A percentile compares a stretch with the other conserved stretches of the same genome.
Conservation (phyloP, 164 flowering plant genomes). For the Warburgia ugandensis region DNA sequence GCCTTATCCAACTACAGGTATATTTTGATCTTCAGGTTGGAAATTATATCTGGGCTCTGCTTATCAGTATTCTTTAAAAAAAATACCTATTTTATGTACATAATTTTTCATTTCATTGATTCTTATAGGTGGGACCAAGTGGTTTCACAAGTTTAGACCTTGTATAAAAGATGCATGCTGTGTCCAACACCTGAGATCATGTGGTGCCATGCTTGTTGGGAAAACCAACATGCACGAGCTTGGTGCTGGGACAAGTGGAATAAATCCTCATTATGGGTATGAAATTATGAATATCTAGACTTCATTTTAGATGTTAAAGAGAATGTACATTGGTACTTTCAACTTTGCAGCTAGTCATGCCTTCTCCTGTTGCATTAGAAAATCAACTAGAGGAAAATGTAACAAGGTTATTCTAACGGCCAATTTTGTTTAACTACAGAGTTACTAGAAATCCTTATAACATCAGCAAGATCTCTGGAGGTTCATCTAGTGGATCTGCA, state of each 20-base stretch:
- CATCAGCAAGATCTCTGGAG: slow-evolving; percentile 54
- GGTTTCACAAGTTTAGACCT: slow-evolving; percentile 72
- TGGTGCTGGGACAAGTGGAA: slow-evolving; percentile 87
- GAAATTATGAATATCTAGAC: background rate
- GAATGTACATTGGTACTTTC: too few species aligned
- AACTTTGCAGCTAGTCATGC: too few species aligned
- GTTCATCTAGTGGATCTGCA: slow-evolving; percentile 97
- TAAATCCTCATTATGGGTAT: slow-evolving; percentile 97
- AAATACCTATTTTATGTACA: too few species aligned
- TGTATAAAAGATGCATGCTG: slow-evolving; percentile 73
- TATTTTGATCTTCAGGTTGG: background rate
- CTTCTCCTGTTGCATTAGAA: too few species aligned
- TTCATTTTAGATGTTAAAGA: too few species aligned
- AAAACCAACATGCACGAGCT: slow-evolving; percentile 99
- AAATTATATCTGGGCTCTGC: background rate
- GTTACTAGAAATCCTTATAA: slow-evolving; percentile 75
- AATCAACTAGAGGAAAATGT: background rate
- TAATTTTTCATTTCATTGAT: background rate
- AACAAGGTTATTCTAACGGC: background rate
- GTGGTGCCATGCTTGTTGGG: slow-evolving; percentile 87
- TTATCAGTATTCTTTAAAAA: too few species aligned
- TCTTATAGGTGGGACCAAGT: slow-evolving; percentile 76
- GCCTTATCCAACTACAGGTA: slow-evolving; percentile 97
- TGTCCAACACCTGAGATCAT: slow-evolving; percentile 56
- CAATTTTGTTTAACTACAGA: slow-evolving; percentile 24